These are phyloP conservation scores for Verticillium nubilum DNA, from an alignment of 2,329 filamentous ascomycete species.

Conservation along the genomic window DNA sequence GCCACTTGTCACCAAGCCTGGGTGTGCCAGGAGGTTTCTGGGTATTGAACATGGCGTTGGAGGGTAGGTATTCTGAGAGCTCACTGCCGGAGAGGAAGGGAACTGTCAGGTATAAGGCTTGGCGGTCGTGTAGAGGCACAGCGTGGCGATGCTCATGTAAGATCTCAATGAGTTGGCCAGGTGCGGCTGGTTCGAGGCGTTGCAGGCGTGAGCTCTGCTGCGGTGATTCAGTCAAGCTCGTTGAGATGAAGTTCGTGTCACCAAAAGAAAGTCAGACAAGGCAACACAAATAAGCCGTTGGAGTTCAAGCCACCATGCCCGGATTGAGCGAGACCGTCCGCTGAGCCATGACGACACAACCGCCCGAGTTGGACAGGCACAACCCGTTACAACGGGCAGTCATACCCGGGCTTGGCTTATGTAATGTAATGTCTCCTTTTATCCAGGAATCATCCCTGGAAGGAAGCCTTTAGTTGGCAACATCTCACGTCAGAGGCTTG, in stretches of 20 bases:
- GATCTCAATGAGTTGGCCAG: not conserved
- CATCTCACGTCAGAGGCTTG: too few relatives aligned
- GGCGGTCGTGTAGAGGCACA: too few relatives aligned
- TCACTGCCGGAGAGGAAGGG: too few relatives aligned
- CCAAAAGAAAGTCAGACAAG: not conserved
- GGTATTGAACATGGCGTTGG: not conserved
- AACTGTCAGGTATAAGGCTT: not conserved
- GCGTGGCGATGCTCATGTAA: too few relatives aligned
- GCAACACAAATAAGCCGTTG: not conserved
- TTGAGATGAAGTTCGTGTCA: not conserved
- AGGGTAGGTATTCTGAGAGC: not conserved
- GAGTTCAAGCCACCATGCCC: not conserved
- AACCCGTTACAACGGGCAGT: not conserved
- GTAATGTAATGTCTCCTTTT: not conserved
- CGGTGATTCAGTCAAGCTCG: not conserved
- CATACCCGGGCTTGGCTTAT: not conserved
- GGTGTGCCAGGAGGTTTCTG: not conserved
- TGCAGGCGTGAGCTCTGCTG: not conserved
- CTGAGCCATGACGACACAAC: not conserved
- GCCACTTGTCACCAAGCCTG: conserved; percentile 3
- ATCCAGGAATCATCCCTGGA: not conserved
- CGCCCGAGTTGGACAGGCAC: not conserved
- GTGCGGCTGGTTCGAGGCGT: not conserved
- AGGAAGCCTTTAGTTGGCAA: not conserved
- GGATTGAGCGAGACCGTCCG: not conserved